Evolutionary conservation across 1,284 basidiomycete genomes (phyloP).

Genomic region (Rugosomyces carneus): DNA sequence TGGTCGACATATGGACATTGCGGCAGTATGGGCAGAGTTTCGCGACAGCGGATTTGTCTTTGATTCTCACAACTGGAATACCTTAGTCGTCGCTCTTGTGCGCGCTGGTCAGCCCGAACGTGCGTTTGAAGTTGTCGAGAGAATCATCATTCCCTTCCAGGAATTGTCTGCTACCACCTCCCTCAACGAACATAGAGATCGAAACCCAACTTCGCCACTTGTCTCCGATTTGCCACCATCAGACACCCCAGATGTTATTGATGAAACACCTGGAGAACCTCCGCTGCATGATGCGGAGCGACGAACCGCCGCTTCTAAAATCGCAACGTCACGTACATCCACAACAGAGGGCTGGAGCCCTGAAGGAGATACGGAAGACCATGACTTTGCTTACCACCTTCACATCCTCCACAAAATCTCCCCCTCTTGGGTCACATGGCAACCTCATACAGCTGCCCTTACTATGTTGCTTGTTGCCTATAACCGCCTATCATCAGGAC

Average conservation of each 20-base stretch:
- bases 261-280: conserved; percentile 13
- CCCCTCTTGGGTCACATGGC: conserved; percentile 61
- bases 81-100: conserved; percentile 70
- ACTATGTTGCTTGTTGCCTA: conserved; percentile 40
- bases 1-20: conserved; percentile 60
- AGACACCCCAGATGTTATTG: conserved; percentile 4
- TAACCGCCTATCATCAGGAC: conserved; percentile 44
- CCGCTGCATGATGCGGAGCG: conserved; percentile 22
- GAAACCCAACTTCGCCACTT: conserved; percentile 39
- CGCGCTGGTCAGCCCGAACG: conserved; percentile 76
- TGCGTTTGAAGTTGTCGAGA: conserved; percentile 81
- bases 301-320: conserved; percentile 18
- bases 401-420: conserved; percentile 56
- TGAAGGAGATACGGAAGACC: conserved; percentile 14
- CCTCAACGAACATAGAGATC: conserved; percentile 26
- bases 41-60: conserved; percentile 72
- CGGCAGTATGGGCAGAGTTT: conserved; percentile 63
- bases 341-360: conserved; percentile 15
- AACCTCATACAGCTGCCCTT: conserved; percentile 48
- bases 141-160: conserved; percentile 66
- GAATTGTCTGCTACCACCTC: conserved; percentile 24
- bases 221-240: conserved; percentile 27
- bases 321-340: conserved; percentile 15
- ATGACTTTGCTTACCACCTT: conserved; percentile 50
- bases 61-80: conserved; percentile 93